Evolutionary conservation across 2,329 filamentous ascomycete species (phyloP), one percentile per base, ranked within the genome.

Genomic region (Scopulariopsis brevicaulis): DNA sequence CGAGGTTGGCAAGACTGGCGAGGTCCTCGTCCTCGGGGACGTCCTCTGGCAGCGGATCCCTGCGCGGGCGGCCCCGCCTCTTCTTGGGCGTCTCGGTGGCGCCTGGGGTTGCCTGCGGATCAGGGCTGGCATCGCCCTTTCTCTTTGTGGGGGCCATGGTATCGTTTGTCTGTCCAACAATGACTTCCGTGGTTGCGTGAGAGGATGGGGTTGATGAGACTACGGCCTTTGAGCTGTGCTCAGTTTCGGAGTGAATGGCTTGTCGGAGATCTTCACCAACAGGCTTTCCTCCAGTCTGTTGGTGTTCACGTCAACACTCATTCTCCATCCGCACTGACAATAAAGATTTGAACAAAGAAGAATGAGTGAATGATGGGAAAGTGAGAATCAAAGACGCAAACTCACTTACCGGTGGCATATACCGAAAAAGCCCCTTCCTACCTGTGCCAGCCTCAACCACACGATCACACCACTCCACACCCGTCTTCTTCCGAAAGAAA

Each of bases 401-500:
- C 28, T 32, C 28, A 8, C 76, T 66, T 65, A 79, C 77, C 48
- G 77, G 77, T 10, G 75, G 74, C n/a, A 65, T 52, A 58, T 81
- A 81, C 53, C 71, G 70, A 60, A 79, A 80, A 24, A 63, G 65
- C 0, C 62, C 64, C 11, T 59, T 58, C 3, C 68, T 65, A 56
- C 61, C 70, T 1, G 67, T 71, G 5, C 66, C 67, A 35, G 68
- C 65, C 54, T 65, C 65, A 5, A 69, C 57, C 1, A 81, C 66
- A 15, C 82, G 74, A 51, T 83, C 70, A n/a, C 79, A 73, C 86
- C 85, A 89, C 1, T 72, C 66, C 11, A 83, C 71, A 0, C 80
- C 80, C 0, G 83, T 83, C 66, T 82, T 82, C 8, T 72, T 70
- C 12, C 66, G 67, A 65, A 89, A 89, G 62, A 85, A 83, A 0